Percentiles rank a stretch among this genome's conserved stretches.
Evolutionary conservation across 73 alveolate genomes (phyloP).

Genomic region (Blepharisma stoltei): DNA sequence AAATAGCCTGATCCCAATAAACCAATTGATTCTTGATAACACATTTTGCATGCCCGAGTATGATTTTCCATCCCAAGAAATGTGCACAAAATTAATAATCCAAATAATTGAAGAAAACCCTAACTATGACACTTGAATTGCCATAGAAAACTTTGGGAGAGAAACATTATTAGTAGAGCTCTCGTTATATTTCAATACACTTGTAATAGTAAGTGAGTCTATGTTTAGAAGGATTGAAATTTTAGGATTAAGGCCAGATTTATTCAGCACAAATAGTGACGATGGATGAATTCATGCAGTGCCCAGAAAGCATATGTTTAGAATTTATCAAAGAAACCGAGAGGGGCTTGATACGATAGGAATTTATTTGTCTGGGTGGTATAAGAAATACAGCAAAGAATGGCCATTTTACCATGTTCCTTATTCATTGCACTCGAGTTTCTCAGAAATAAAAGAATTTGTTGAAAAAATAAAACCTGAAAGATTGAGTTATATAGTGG

Average conservation of each 20-base stretch:
- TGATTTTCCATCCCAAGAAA: slow-evolving; percentile 57
- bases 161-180: slow-evolving; percentile 54
- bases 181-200: slow-evolving; percentile 52
- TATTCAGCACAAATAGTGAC: slow-evolving; percentile 46
- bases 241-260: slow-evolving; percentile 44
- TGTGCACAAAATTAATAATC: slow-evolving; percentile 37
- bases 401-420: background rate
- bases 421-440: slow-evolving; percentile 13
- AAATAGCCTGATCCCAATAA: slow-evolving; percentile 34
- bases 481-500: background rate
- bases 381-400: background rate
- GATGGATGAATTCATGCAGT: slow-evolving; percentile 32
- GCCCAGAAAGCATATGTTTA: background rate
- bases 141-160: slow-evolving; percentile 52
- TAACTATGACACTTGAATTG: slow-evolving; percentile 42
- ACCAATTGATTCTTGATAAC: slow-evolving; percentile 57
- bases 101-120: slow-evolving; percentile 40
- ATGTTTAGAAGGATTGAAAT: slow-evolving; percentile 50
- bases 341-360: background rate
- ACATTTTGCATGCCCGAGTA: slow-evolving; percentile 63
- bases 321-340: background rate
- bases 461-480: background rate
- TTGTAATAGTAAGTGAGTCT: slow-evolving; percentile 55
- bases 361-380: slow-evolving; percentile 24
- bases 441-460: slow-evolving; percentile 1